Evolutionary conservation across 202 grass and related monocot species (phyloP), one percentile per base, ranked within the genome.

Genomic region (Sporobolus alterniflorus): DNA sequence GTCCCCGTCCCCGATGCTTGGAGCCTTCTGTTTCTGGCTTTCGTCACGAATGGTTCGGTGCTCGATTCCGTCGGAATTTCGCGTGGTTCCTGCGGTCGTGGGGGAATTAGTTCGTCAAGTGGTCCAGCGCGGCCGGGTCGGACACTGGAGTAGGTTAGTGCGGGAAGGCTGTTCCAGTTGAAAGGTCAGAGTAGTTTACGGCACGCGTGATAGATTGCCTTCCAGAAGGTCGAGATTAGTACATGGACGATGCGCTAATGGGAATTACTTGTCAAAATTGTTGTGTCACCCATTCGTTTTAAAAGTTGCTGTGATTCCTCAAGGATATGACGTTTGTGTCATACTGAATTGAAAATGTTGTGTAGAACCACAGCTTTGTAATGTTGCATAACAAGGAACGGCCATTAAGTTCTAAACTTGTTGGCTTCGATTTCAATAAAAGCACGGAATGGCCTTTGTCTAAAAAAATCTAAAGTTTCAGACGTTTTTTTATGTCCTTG

Each of bases 161-260:
- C 73, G 65, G 48, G 46, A 26, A 67, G 40, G 26, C 6, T 40
- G 51, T 34, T 32, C 48, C 73, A 50, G 56, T 67, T 20, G 57
- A 48, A 39, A 59, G 32, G 42, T 52, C 60, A 15, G 28, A 52
- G 31, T 62, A 25, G 28, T 57, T 57, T 59, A 22, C 67, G 9
- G 30, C 25, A 36, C 21, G 20, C 39, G 14, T 69, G 31, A 41
- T 31, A 24, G 42, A 59, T 69, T 81, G 16, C n/a, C 69, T 66
- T 79, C 39, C 9, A 78, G 86, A 78, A 83, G 67, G 74, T 79
- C 59, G 66, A 60, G 30, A 28, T 73, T 59, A 22, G 80, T 78
- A 21, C 73, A 73, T 79, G 56, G 24, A 82, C 26, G 13, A 25
- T 73, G 43, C 14, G 42, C 9, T 66, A 9, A 73, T 65, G 69